A percentile compares a stretch with the other conserved stretches of the same genome.
These are phyloP conservation scores for Sordariomycetes sp. DNA, from an alignment of 2,329 filamentous ascomycete species.

Conservation along the genomic window DNA sequence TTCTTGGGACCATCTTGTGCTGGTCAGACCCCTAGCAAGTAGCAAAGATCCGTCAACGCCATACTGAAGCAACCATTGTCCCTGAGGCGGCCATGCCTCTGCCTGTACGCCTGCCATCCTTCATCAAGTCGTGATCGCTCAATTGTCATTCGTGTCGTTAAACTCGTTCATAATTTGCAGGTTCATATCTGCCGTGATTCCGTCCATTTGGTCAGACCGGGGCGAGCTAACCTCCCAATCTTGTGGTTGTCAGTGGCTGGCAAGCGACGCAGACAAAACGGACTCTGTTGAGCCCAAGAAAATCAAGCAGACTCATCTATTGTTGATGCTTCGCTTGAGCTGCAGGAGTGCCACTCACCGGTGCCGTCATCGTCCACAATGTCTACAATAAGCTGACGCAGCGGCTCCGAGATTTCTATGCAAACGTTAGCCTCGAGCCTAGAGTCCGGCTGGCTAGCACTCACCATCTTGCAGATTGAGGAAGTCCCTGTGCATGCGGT, in stretches of 20 bases:
- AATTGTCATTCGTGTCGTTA: conserved; percentile 18
- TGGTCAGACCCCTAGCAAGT: no score
- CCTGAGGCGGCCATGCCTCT: no score
- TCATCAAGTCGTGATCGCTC: no score
- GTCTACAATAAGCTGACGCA: conserved; percentile 46
- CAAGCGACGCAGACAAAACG: conserved; percentile 9
- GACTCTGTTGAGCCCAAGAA: conserved; percentile 11
- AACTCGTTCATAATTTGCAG: conserved; percentile 31
- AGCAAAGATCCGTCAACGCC: no score
- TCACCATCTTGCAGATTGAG: background rate
- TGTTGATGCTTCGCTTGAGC: background rate
- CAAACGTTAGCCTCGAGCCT: conserved; percentile 3
- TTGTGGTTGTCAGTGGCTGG: no score
- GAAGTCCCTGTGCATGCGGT: no score
- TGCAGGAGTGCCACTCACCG: conserved; percentile 34
- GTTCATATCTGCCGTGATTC: conserved; percentile 31
- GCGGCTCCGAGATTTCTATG: conserved; percentile 31
- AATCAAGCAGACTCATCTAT: background rate
- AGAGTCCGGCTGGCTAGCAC: background rate
- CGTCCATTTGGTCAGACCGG: conserved; percentile 46
- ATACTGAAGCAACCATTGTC: no score
- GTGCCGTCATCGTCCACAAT: conserved; percentile 50
- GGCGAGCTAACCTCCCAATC: conserved; percentile 47
- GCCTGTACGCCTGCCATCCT: no score
- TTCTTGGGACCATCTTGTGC: no score